A percentile compares a stretch with the other conserved stretches of the same genome.
Conservation (phyloP, 179 eudicot genomes). For the Patellifolia procumbens region DNA sequence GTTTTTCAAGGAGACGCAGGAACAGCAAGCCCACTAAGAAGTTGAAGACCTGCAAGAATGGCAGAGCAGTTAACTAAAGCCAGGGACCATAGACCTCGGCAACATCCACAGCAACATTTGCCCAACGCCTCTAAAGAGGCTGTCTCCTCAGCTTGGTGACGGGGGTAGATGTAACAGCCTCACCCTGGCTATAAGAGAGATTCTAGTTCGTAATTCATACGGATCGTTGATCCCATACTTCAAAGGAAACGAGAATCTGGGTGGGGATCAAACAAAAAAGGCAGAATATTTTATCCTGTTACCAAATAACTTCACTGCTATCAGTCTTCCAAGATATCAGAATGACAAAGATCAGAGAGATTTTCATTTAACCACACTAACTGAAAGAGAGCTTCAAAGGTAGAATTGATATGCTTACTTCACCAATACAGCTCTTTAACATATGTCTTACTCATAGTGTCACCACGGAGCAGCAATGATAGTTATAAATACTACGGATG, state of each 20-base stretch:
- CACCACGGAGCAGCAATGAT: not conserved
- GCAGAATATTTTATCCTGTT: too few relatives aligned
- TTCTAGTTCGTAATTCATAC: too few relatives aligned
- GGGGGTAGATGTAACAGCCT: too few relatives aligned
- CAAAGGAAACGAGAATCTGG: too few relatives aligned
- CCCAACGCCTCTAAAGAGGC: not conserved
- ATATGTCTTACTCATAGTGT: not conserved
- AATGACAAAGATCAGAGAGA: not conserved
- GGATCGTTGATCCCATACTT: too few relatives aligned
- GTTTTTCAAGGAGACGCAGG: conserved; percentile 72
- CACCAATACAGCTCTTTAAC: conserved; percentile 2
- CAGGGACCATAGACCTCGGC: too few relatives aligned
- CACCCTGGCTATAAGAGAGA: too few relatives aligned
- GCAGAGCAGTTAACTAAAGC: not conserved
- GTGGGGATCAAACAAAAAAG: too few relatives aligned
- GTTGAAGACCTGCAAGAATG: conserved; percentile 57
- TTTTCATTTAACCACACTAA: not conserved
- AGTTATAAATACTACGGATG: not conserved
- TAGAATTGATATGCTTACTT: not conserved
- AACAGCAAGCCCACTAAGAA: conserved; percentile 85
- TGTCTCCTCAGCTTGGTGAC: not conserved
- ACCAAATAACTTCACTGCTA: not conserved
- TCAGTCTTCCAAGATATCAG: too few relatives aligned
- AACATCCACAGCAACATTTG: not conserved
- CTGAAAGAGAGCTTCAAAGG: not conserved